Conservation (phyloP, 2,329 filamentous ascomycete genomes). For the Periconia sp. region DNA sequence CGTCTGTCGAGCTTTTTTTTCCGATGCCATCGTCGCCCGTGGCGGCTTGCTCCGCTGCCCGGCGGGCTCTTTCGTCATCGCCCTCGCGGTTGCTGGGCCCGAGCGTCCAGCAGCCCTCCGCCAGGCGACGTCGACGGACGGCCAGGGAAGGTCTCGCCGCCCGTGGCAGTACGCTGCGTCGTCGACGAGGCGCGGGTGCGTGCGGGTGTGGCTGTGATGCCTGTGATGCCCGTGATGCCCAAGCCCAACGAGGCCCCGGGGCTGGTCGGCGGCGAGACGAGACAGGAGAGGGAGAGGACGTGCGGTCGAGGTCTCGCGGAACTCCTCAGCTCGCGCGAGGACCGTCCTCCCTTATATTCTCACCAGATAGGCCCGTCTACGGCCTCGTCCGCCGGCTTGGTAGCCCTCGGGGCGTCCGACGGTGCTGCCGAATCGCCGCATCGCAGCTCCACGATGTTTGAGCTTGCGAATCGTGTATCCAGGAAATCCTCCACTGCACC, state of each 20-base stretch:
- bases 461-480: constrained; percentile 2
- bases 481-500: not conserved
- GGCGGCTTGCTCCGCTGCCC: not conserved
- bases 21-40: not conserved
- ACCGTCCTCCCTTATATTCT: constrained; percentile 35
- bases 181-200: not conserved
- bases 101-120: constrained; percentile 1
- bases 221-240: too few relatives aligned
- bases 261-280: not conserved
- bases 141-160: not conserved
- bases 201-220: too few relatives aligned
- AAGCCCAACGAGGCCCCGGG: not conserved
- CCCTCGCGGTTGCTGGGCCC: not conserved
- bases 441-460: constrained; percentile 1
- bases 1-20: too few relatives aligned
- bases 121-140: too few relatives aligned
- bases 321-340: constrained; percentile 1
- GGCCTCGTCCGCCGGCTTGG: constrained; percentile 24
- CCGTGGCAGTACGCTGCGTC: not conserved
- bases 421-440: constrained; percentile 28
- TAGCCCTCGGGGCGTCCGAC: constrained; percentile 26
- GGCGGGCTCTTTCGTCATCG: not conserved
- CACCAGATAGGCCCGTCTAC: constrained; percentile 43
- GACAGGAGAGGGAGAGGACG: too few relatives aligned
- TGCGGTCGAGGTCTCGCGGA: not conserved